phyloP scores from a whole-genome alignment of 768 basidiomycete genomes.

The Suillus decipiens region DNA sequence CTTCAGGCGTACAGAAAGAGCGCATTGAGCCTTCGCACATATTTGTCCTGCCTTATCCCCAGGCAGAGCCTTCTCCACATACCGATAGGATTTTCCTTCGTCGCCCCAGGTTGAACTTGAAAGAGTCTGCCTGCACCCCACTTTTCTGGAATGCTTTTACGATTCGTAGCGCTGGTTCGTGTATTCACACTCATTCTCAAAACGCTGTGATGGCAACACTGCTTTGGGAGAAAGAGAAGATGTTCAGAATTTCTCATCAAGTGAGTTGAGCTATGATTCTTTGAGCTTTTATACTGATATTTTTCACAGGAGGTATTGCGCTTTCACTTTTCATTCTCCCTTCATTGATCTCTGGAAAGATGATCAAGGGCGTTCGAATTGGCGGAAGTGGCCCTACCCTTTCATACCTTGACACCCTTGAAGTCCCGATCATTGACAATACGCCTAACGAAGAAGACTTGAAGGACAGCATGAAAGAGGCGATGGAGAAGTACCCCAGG shows the following conservation, averaged over 20 bases:
- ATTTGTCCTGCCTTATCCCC: constrained; percentile 83
- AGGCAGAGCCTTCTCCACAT: constrained; percentile 57
- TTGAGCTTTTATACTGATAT: background rate
- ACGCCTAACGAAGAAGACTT: constrained; percentile 90
- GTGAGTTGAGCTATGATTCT: constrained; percentile 34
- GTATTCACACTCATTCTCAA: constrained; percentile 91
- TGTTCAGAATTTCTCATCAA: constrained; percentile 84
- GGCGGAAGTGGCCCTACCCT: constrained; percentile 76
- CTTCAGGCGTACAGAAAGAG: constrained; percentile 91
- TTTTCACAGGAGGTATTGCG: constrained; percentile 42
- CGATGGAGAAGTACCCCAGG: constrained; percentile 78
- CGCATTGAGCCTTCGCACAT: constrained; percentile 82
- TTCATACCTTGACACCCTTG: constrained; percentile 83
- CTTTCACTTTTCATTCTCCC: background rate
- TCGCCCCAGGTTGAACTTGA: constrained; percentile 67
- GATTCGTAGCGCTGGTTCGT: constrained; percentile 75
- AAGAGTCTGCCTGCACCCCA: constrained; percentile 87
- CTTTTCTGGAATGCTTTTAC: constrained; percentile 93
- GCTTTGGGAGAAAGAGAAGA: constrained; percentile 60
- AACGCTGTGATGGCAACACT: constrained; percentile 89
- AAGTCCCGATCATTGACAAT: constrained; percentile 88
- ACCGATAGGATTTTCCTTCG: constrained; percentile 78
- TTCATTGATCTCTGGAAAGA: constrained; percentile 42
- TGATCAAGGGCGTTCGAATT: constrained; percentile 88
- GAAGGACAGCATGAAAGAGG: constrained; percentile 84